Evolutionary conservation across 2,329 filamentous ascomycete species (phyloP).

Genomic region (Verticillium tricorpus): DNA sequence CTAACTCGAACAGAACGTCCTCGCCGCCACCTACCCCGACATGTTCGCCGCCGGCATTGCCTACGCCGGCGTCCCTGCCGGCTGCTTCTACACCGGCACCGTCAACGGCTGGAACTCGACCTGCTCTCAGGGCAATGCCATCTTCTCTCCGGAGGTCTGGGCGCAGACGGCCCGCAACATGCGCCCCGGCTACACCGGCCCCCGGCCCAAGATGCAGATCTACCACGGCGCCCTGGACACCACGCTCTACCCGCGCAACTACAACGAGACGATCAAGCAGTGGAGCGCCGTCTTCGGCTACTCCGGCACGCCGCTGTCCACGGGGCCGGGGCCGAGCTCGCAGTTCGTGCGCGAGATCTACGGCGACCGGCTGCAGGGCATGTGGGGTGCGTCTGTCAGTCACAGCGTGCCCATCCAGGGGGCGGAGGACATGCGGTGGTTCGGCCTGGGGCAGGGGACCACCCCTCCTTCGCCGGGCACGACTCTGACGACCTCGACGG

Average conservation of each 20-base stretch:
- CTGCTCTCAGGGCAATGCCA: conserved; percentile 42
- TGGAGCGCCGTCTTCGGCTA: conserved; percentile 47
- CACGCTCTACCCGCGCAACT: conserved; percentile 48
- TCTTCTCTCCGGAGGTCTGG: conserved; percentile 41
- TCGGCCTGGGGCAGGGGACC: conserved; percentile 11
- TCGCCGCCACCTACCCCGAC: conserved; percentile 42
- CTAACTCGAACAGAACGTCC: conserved; percentile 28
- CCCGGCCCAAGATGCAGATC: conserved; percentile 51
- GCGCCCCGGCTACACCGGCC: conserved; percentile 39
- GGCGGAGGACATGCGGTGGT: conserved; percentile 20
- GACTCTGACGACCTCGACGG: background rate
- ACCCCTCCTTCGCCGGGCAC: background rate
- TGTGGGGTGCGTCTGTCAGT: conserved; percentile 24
- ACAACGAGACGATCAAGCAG: conserved; percentile 52
- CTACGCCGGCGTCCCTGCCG: conserved; percentile 39
- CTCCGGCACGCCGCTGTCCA: conserved; percentile 19
- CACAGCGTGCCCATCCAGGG: conserved; percentile 26
- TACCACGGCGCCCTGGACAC: conserved; percentile 51
- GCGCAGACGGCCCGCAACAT: conserved; percentile 37
- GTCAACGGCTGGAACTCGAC: conserved; percentile 44
- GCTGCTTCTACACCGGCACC: conserved; percentile 37
- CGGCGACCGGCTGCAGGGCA: conserved; percentile 25
- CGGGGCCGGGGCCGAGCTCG: conserved; percentile 21
- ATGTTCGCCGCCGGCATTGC: conserved; percentile 39
- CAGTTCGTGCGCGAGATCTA: conserved; percentile 26